A percentile compares a stretch with the other conserved stretches of the same genome.
Evolutionary conservation across 257 asterid species (phyloP).

Genomic region (Solanum bulbocastanum): DNA sequence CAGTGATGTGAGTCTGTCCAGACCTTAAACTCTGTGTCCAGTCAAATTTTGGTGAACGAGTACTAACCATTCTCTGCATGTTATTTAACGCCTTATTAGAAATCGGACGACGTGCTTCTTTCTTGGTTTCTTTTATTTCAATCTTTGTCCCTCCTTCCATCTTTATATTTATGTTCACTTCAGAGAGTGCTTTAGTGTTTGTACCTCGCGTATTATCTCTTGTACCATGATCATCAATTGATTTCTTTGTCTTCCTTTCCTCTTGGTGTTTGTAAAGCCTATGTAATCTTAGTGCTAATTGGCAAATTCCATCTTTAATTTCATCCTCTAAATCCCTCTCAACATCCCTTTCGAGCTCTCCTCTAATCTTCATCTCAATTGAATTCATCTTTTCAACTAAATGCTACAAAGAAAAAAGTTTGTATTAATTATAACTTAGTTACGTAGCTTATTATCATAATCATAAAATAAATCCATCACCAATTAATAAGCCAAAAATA

Average conservation of each 20-base stretch:
- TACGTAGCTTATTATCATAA: not conserved
- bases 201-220: not conserved
- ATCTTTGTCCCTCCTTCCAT: slow-evolving; percentile 51
- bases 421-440: not conserved
- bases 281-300: slow-evolving; percentile 48
- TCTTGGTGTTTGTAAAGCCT: slow-evolving; percentile 43
- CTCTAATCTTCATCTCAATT: slow-evolving; percentile 44
- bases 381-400: slow-evolving; percentile 20
- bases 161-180: slow-evolving; percentile 49
- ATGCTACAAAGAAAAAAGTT: not conserved
- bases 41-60: slow-evolving; percentile 21
- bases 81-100: not conserved
- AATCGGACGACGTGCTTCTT: slow-evolving; percentile 8
- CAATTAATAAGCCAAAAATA: not conserved
- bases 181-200: slow-evolving; percentile 18
- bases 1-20: not conserved
- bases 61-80: not conserved
- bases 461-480: not conserved
- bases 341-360: slow-evolving; percentile 42
- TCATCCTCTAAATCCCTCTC: slow-evolving; percentile 55
- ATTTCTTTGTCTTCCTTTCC: slow-evolving; percentile 8
- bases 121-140: slow-evolving; percentile 53
- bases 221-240: not conserved
- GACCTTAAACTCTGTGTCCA: slow-evolving; percentile 57
- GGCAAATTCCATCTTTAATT: slow-evolving; percentile 51